Evolutionary conservation across 768 basidiomycete species (phyloP).

Genomic region (Hygrocybe coccinea): DNA sequence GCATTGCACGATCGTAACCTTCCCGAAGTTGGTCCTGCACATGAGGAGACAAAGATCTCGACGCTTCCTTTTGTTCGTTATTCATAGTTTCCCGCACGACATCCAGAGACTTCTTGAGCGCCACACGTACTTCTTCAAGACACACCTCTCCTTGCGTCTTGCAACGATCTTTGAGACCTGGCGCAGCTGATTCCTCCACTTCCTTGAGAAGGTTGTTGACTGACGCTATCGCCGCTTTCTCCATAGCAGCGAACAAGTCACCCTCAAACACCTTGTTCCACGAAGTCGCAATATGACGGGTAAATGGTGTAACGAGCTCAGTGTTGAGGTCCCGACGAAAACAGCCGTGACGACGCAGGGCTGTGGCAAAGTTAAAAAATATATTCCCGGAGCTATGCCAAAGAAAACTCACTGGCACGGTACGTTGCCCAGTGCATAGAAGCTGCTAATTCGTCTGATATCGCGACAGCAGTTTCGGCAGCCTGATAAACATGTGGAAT

Average conservation of each 20-base stretch:
- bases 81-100: conserved; percentile 47
- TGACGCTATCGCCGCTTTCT: conserved; percentile 30
- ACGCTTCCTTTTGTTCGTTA: conserved; percentile 55
- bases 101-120: conserved; percentile 45
- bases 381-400: not conserved
- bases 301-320: conserved; percentile 54
- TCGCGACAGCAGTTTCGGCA: conserved; percentile 42
- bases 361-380: conserved; percentile 15
- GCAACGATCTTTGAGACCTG: conserved; percentile 49
- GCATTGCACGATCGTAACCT: conserved; percentile 52
- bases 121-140: conserved; percentile 46
- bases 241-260: conserved; percentile 49
- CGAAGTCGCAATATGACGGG: conserved; percentile 50
- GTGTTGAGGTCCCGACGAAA: conserved; percentile 59
- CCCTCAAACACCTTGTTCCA: conserved; percentile 60
- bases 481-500: conserved; percentile 25
- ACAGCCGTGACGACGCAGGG: conserved; percentile 50
- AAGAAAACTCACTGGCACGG: conserved; percentile 45
- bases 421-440: conserved; percentile 61
- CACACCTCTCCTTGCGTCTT: conserved; percentile 48
- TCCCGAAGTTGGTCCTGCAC: conserved; percentile 47
- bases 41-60: conserved; percentile 52
- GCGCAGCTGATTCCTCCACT: conserved; percentile 46
- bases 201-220: conserved; percentile 47
- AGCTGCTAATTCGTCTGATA: conserved; percentile 45